These are phyloP conservation scores for Fusarium penzigii DNA, from an alignment of 2,329 filamentous ascomycete genomes.

Conservation along the genomic window DNA sequence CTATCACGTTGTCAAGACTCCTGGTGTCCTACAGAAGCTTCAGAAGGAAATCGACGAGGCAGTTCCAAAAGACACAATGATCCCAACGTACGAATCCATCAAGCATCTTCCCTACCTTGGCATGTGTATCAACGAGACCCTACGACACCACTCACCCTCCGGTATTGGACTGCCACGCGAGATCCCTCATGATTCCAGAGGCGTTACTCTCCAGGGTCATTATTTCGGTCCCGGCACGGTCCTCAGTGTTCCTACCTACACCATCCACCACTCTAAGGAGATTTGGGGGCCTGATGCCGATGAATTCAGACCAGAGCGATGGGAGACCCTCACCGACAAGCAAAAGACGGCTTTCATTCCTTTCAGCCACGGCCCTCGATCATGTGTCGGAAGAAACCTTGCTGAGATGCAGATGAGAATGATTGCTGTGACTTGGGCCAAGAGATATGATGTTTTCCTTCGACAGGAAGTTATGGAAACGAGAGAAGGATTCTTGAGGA, in stretches of 20 bases:
- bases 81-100: slow-evolving; percentile 73
- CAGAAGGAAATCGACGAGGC: slow-evolving; percentile 72
- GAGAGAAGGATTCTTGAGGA: slow-evolving; percentile 78
- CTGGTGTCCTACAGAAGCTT: slow-evolving; percentile 70
- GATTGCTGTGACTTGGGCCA: slow-evolving; percentile 68
- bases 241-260: slow-evolving; percentile 79
- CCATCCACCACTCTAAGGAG: slow-evolving; percentile 72
- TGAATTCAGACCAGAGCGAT: slow-evolving; percentile 75
- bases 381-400: slow-evolving; percentile 77
- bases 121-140: slow-evolving; percentile 76
- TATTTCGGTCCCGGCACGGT: slow-evolving; percentile 77
- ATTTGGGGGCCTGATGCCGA: slow-evolving; percentile 76
- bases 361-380: slow-evolving; percentile 70
- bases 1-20: slow-evolving; percentile 71
- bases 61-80: slow-evolving; percentile 59
- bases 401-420: slow-evolving; percentile 87
- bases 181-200: slow-evolving; percentile 63
- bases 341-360: slow-evolving; percentile 77
- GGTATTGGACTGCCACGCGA: slow-evolving; percentile 80
- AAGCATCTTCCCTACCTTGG: slow-evolving; percentile 76
- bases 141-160: slow-evolving; percentile 84
- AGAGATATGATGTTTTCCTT: slow-evolving; percentile 50
- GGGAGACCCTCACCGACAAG: slow-evolving; percentile 60
- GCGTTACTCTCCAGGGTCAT: slow-evolving; percentile 65
- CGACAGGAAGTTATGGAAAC: slow-evolving; percentile 69